Evolutionary conservation across 129 eudicot genomes (phyloP).

Genomic region (Helichrysum umbraculigerum): DNA sequence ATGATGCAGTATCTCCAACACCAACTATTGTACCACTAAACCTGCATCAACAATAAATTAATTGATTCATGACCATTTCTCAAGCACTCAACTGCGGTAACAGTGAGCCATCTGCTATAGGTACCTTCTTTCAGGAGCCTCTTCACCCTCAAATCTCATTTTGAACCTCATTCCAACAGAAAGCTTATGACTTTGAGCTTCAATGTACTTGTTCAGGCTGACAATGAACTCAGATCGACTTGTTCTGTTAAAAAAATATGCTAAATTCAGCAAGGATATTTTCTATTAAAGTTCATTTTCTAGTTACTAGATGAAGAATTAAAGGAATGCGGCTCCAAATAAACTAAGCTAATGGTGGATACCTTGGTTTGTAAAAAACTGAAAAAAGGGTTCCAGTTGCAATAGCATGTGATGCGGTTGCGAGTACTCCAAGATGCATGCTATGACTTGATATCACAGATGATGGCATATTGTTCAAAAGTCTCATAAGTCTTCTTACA

Average conservation of each 20-base stretch:
- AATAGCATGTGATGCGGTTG: constrained; percentile 94
- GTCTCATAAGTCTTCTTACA: constrained; percentile 87
- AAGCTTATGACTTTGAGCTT: constrained; percentile 61
- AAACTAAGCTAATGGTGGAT: background rate
- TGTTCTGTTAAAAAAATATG: constrained; percentile 48
- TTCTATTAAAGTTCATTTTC: background rate
- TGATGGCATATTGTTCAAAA: constrained; percentile 74
- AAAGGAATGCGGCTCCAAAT: background rate
- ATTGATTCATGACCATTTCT: background rate
- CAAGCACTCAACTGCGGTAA: background rate
- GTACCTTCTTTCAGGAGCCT: constrained; percentile 86
- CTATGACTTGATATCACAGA: constrained; percentile 86
- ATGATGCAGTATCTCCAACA: constrained; percentile 60
- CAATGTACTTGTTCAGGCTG: constrained; percentile 76
- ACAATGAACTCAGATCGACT: constrained; percentile 76
- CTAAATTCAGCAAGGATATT: constrained; percentile 9
- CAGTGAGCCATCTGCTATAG: background rate
- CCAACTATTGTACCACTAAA: constrained; percentile 98
- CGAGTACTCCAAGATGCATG: constrained; percentile 93
- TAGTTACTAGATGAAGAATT: background rate
- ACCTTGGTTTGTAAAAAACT: constrained; percentile 92
- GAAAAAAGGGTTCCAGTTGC: constrained; percentile 79
- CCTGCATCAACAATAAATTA: constrained; percentile 45
- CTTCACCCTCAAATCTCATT: constrained; percentile 84
- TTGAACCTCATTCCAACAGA: constrained; percentile 82